These are phyloP conservation scores for Fusarium abutilonis DNA, from an alignment of 2,329 filamentous ascomycete genomes.

Conservation along the genomic window DNA sequence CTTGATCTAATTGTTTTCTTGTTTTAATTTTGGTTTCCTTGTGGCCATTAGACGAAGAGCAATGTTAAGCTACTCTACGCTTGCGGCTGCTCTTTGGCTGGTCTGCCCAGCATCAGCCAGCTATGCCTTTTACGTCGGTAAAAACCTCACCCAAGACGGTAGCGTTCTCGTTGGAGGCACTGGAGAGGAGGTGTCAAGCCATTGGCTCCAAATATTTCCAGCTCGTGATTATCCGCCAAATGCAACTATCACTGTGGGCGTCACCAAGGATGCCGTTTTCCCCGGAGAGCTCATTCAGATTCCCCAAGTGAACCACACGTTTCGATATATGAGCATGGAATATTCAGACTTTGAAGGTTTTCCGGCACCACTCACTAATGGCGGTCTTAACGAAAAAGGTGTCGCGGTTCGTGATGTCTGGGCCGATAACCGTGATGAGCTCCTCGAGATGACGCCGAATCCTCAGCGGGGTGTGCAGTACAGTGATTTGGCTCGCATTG, in stretches of 20 bases:
- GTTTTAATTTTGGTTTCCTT: not conserved
- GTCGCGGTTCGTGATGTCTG: conserved; percentile 40
- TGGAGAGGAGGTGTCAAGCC: conserved; percentile 58
- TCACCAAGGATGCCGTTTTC: conserved; percentile 34
- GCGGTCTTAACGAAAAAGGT: conserved; percentile 39
- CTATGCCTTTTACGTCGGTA: conserved; percentile 60
- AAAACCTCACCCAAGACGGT: conserved; percentile 55
- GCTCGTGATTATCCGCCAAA: conserved; percentile 53
- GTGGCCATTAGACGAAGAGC: not conserved
- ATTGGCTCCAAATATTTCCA: conserved; percentile 59
- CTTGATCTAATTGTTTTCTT: not conserved
- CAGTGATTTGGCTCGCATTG: conserved; percentile 39
- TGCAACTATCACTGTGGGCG: conserved; percentile 49
- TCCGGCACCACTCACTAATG: conserved; percentile 37
- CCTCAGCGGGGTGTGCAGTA: conserved; percentile 40
- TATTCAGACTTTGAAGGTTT: conserved; percentile 42
- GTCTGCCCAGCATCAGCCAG: conserved; percentile 44
- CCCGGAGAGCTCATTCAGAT: conserved; percentile 40
- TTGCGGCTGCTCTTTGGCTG: conserved; percentile 25
- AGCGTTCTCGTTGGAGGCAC: conserved; percentile 57
- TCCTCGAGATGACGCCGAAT: conserved; percentile 39
- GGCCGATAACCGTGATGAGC: conserved; percentile 39
- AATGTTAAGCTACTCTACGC: conserved; percentile 19
- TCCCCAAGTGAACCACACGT: conserved; percentile 37
- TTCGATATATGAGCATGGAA: conserved; percentile 41